phyloP scores from a whole-genome alignment of 495 filamentous ascomycete genomes.

The Ramalina peruviana region DNA sequence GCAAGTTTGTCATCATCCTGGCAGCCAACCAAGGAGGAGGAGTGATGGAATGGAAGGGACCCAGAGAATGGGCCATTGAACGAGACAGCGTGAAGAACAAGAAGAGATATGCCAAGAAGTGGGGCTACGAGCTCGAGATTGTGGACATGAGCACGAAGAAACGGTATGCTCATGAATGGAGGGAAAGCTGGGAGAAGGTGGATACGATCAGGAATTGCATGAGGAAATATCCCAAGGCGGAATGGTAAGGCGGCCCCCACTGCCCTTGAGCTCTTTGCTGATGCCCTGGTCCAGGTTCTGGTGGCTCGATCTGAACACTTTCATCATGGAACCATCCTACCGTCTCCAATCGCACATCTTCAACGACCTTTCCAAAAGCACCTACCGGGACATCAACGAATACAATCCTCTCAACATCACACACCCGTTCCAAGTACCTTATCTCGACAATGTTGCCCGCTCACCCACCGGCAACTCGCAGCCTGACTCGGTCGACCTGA shows the following conservation, averaged over 20 bases:
- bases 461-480: conserved; percentile 65
- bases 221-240: conserved; percentile 84
- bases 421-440: conserved; percentile 57
- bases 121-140: conserved; percentile 94
- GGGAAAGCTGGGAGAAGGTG: conserved; percentile 98
- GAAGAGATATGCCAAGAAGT: conserved; percentile 65
- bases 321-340: conserved; percentile 91
- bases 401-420: conserved; percentile 93
- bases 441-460: conserved; percentile 58
- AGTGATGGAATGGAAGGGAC: conserved; percentile 98
- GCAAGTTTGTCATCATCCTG: conserved; percentile 85
- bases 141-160: conserved; percentile 98
- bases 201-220: conserved; percentile 86
- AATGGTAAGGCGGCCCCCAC: conserved; percentile 53
- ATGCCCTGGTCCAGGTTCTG: conserved; percentile 59
- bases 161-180: conserved; percentile 96
- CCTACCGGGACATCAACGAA: conserved; percentile 91
- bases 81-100: conserved; percentile 94
- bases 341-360: conserved; percentile 87
- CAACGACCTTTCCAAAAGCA: conserved; percentile 54
- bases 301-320: conserved; percentile 98
- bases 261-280: neutral
- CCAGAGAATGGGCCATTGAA: conserved; percentile 96
- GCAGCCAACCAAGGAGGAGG: conserved; percentile 90
- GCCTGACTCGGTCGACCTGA: conserved; percentile 61